phyloP scores from a whole-genome alignment of 75 land plant species.

The Sequoiadendron giganteum region DNA sequence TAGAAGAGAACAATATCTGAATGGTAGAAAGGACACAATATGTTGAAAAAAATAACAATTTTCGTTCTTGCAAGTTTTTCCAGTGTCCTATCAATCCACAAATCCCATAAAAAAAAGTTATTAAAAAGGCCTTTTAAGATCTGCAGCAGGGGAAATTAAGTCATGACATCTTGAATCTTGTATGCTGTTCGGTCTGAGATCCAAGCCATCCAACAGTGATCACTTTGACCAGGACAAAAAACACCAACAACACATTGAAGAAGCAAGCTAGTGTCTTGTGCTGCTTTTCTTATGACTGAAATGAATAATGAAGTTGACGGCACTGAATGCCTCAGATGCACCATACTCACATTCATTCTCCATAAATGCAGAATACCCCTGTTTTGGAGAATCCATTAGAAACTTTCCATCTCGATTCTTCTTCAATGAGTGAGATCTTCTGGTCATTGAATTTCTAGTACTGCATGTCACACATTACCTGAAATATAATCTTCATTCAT shows the following conservation, averaged over 20 bases:
- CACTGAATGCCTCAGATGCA: not conserved
- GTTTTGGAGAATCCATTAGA: not conserved
- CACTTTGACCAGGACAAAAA: not conserved
- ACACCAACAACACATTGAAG: not conserved
- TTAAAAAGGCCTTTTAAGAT: too few relatives aligned
- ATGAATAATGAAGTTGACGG: not conserved
- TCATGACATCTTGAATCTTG: not conserved
- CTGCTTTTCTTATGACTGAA: not conserved
- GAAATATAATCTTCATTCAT: too few relatives aligned
- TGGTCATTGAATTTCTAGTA: conserved; percentile 9
- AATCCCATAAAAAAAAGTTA: too few relatives aligned
- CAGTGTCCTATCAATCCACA: too few relatives aligned
- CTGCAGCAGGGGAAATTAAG: too few relatives aligned
- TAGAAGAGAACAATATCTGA: too few relatives aligned
- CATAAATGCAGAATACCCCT: not conserved
- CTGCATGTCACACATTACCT: not conserved
- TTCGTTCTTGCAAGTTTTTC: too few relatives aligned
- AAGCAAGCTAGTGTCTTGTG: not conserved
- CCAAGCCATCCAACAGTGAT: not conserved
- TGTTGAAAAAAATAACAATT: too few relatives aligned
- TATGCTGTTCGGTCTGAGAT: not conserved
- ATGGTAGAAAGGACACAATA: too few relatives aligned
- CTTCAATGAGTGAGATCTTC: conserved; percentile 2
- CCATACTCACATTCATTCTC: not conserved
- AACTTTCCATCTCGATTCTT: not conserved